Conservation (phyloP, 176 grass and related monocot species). For the Eleusine coracana region DNA sequence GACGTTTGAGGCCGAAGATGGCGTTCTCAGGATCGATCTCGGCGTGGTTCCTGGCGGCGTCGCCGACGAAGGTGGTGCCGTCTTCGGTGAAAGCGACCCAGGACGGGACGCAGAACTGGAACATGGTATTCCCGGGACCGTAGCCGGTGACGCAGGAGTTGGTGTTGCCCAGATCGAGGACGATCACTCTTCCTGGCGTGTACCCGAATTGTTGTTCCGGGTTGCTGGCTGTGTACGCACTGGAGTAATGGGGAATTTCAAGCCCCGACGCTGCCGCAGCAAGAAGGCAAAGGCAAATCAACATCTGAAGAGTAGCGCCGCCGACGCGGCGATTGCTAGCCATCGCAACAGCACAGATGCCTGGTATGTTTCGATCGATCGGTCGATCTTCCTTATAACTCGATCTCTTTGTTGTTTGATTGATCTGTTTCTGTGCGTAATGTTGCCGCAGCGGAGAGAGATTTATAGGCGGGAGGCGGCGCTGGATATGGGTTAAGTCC, state of each 20-base stretch:
- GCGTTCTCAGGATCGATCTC: background rate
- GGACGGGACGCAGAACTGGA: constrained; percentile 22
- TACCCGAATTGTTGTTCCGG: background rate
- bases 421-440: too few relatives aligned
- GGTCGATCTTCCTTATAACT: too few relatives aligned
- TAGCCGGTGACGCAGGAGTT: constrained; percentile 29
- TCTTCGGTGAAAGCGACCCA: constrained; percentile 23
- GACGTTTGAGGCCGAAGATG: constrained; percentile 28
- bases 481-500: too few relatives aligned
- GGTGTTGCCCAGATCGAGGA: constrained; percentile 26
- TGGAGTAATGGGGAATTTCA: background rate
- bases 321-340: background rate
- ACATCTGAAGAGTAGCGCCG: background rate
- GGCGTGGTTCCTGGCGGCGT: constrained; percentile 12
- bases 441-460: too few relatives aligned
- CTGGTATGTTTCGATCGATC: too few relatives aligned
- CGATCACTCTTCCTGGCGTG: background rate
- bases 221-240: background rate
- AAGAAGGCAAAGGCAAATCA: background rate
- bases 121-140: background rate
- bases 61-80: constrained; percentile 6
- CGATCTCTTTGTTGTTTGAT: too few relatives aligned
- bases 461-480: too few relatives aligned
- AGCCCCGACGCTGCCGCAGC: background rate
- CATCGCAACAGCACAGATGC: too few relatives aligned